Evolutionary conservation across 768 basidiomycete genomes (phyloP).

Genomic region (Lactarius indigo): DNA sequence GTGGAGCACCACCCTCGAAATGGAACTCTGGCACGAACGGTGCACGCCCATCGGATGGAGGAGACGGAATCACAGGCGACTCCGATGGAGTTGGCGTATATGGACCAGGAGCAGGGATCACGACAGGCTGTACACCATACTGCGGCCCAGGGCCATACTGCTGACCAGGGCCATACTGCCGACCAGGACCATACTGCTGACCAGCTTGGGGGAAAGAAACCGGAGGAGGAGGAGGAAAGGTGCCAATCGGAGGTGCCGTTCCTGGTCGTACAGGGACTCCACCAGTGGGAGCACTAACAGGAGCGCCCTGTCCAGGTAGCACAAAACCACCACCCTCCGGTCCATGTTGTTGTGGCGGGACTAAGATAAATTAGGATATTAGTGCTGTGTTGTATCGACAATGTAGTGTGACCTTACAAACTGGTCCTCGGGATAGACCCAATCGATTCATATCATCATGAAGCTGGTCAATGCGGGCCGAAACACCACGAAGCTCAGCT

Average conservation of each 20-base stretch:
- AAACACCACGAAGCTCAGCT: conserved; percentile 62
- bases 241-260: not conserved
- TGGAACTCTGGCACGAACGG: conserved; percentile 4
- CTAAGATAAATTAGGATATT: conserved; percentile 4
- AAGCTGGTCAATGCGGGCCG: conserved; percentile 54
- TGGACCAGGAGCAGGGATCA: not conserved
- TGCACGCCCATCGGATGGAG: not conserved
- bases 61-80: conserved; percentile 21
- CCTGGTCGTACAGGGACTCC: not conserved
- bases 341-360: conserved; percentile 2
- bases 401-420: not conserved
- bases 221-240: conserved; percentile 6
- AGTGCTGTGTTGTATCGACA: conserved; percentile 15
- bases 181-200: not conserved
- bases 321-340: conserved; percentile 14
- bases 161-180: too few species aligned
- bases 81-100: conserved; percentile 10
- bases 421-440: conserved; percentile 8
- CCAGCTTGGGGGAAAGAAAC: not conserved
- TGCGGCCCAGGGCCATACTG: too few species aligned
- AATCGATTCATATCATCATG: conserved; percentile 44
- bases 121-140: not conserved
- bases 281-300: not conserved
- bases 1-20: not conserved
- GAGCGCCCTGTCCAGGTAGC: conserved; percentile 1